A percentile compares a stretch with the other conserved stretches of the same genome.
Evolutionary conservation across 2,329 filamentous ascomycete genomes (phyloP).

Genomic region (Exophiala bonariae): DNA sequence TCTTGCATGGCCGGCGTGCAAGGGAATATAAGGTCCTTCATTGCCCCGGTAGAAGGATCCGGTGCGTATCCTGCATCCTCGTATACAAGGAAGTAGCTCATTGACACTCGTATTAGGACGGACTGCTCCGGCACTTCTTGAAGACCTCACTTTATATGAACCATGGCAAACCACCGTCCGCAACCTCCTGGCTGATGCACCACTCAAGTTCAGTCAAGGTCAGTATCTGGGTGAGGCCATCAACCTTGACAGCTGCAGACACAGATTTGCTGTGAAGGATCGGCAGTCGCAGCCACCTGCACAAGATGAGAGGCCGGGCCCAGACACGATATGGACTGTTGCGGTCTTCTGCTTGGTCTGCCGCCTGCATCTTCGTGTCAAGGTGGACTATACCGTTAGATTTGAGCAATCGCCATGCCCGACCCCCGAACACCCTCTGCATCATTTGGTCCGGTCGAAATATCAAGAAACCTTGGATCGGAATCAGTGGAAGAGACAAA

Average conservation of each 20-base stretch:
- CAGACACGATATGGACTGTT: slow-evolving; percentile 55
- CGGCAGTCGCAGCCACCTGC: slow-evolving; percentile 53
- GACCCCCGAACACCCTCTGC: slow-evolving; percentile 54
- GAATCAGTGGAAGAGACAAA: slow-evolving; percentile 30
- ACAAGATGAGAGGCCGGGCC: slow-evolving; percentile 37
- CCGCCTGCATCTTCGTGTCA: slow-evolving; percentile 61
- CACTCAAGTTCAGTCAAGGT: slow-evolving; percentile 49
- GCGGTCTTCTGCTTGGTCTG: slow-evolving; percentile 63
- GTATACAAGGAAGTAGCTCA: background rate
- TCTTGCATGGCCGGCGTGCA: slow-evolving; percentile 29
- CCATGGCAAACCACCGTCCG: slow-evolving; percentile 48
- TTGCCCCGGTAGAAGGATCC: slow-evolving; percentile 25
- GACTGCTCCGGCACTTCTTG: slow-evolving; percentile 48
- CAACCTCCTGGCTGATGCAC: slow-evolving; percentile 59
- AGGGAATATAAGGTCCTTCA: slow-evolving; percentile 27
- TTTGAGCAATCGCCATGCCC: slow-evolving; percentile 45
- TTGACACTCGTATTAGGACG: slow-evolving; percentile 21
- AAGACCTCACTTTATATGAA: slow-evolving; percentile 55
- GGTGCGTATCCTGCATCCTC: slow-evolving; percentile 19
- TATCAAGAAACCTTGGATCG: slow-evolving; percentile 24
- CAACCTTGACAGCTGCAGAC: slow-evolving; percentile 51
- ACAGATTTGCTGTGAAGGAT: slow-evolving; percentile 59
- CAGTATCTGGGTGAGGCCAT: slow-evolving; percentile 31
- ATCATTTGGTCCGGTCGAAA: slow-evolving; percentile 57
- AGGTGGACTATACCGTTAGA: slow-evolving; percentile 51